phyloP scores from a whole-genome alignment of 164 flowering plant genomes.

The Cinnamomum chago region DNA sequence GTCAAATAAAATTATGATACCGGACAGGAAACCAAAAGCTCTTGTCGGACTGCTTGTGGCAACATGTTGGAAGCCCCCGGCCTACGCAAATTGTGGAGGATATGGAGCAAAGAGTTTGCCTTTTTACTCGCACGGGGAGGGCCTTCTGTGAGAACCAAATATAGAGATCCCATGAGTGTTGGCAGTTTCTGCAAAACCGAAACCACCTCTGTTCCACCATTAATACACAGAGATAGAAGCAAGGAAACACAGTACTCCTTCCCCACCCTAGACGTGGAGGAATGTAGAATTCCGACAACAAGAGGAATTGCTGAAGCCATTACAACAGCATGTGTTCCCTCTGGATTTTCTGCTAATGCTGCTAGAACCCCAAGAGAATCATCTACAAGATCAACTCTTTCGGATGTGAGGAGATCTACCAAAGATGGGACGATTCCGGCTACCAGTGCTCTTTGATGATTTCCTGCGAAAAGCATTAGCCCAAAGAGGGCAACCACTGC shows the following conservation, averaged over 20 bases:
- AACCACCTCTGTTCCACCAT: conserved; percentile 54
- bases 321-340: conserved; percentile 45
- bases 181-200: conserved; percentile 33
- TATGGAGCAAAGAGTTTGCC: conserved; percentile 46
- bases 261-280: conserved; percentile 29
- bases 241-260: conserved; percentile 65
- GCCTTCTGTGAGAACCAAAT: conserved; percentile 48
- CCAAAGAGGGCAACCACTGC: conserved; percentile 59
- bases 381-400: conserved; percentile 34
- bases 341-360: conserved; percentile 45
- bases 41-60: conserved; percentile 16
- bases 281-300: conserved; percentile 21
- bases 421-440: conserved; percentile 53
- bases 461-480: conserved; percentile 39
- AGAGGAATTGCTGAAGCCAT: conserved; percentile 26
- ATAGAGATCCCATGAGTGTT: conserved; percentile 44
- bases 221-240: conserved; percentile 44
- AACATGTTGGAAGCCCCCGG: conserved; percentile 22
- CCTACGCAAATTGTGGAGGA: conserved; percentile 48
- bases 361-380: conserved; percentile 64
- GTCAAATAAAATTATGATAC: conserved; percentile 8
- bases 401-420: conserved; percentile 28
- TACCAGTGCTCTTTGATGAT: conserved; percentile 43
- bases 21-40: conserved; percentile 36
- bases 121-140: conserved; percentile 49